Percentiles rank a stretch among this genome's conserved stretches.
Evolutionary conservation across 2,329 filamentous ascomycete species (phyloP).

Genomic region (Fusarium liriodendri): DNA sequence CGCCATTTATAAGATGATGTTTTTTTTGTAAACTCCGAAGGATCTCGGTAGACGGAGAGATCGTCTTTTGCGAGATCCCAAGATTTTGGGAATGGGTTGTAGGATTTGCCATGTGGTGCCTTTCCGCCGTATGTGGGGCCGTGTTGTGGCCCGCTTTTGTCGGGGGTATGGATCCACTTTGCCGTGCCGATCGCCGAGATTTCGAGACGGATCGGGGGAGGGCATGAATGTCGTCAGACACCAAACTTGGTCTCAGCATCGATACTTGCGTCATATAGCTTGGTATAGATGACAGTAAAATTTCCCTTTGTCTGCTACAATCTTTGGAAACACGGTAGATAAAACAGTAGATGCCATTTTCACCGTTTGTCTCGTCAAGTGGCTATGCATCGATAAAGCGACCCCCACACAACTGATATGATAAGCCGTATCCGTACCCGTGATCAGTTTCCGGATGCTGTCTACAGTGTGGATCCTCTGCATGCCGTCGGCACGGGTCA

Average conservation of each 20-base stretch:
- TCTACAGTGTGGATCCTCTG: neutral
- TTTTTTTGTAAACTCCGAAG: neutral
- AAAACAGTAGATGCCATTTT: neutral
- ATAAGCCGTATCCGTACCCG: neutral
- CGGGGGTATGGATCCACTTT: slow-evolving; percentile 13
- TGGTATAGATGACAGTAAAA: rapidly evolving
- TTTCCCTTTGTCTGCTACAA: neutral
- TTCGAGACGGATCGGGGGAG: neutral
- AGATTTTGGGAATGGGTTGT: neutral
- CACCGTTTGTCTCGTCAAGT: neutral
- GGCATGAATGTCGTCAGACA: neutral
- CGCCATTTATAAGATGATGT: neutral
- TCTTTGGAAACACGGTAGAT: neutral
- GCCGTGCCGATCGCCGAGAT: neutral
- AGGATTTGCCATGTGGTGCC: neutral
- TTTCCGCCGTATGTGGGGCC: neutral
- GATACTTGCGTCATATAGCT: neutral
- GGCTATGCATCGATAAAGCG: neutral
- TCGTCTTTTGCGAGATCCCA: neutral
- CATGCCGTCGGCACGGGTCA: slow-evolving; percentile 1
- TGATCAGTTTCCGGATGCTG: neutral
- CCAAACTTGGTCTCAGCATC: no score
- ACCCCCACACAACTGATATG: neutral
- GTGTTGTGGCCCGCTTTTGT: slow-evolving; percentile 8
- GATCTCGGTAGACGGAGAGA: neutral